These are phyloP conservation scores for Termitomyces sp. DNA, from an alignment of 768 basidiomycete species.

Conservation along the genomic window DNA sequence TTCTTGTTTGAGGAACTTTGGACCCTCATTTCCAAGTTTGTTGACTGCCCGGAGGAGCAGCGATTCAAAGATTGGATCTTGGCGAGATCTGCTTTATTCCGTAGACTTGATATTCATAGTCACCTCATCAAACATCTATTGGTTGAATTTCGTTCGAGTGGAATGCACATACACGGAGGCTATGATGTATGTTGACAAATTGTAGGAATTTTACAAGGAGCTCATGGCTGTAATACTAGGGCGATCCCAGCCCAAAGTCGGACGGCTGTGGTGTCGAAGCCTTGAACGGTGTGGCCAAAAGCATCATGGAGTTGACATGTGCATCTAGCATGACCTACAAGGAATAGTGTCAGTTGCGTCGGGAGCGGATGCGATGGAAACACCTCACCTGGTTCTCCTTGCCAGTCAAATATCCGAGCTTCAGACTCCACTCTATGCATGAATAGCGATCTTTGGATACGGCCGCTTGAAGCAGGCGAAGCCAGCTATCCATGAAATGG, in stretches of 20 bases:
- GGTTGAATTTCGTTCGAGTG: no score
- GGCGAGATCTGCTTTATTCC: no score
- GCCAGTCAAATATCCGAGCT: conserved; percentile 88
- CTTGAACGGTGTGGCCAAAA: conserved; percentile 86
- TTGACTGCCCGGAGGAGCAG: no score
- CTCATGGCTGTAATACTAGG: conserved; percentile 68
- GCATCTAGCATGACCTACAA: conserved; percentile 79
- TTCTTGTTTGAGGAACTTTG: no score
- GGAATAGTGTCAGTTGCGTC: background rate
- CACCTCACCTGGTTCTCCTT: conserved; percentile 68
- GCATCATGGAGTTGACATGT: conserved; percentile 77
- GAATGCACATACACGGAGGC: no score
- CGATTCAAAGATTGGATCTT: no score
- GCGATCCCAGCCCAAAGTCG: conserved; percentile 64
- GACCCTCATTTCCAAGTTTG: no score
- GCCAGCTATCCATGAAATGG: no score
- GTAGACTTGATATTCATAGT: no score
- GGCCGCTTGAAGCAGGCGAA: conserved; percentile 82
- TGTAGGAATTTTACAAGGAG: no score
- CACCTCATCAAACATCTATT: no score
- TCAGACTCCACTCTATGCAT: conserved; percentile 72
- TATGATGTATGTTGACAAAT: no score
- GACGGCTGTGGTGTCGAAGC: conserved; percentile 63
- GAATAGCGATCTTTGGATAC: conserved; percentile 59
- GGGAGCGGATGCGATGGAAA: conserved; percentile 6